Base-by-base conservation (phyloP, 1,139 yeast genomes). In the Debaryomyces nepalensis region DNA sequence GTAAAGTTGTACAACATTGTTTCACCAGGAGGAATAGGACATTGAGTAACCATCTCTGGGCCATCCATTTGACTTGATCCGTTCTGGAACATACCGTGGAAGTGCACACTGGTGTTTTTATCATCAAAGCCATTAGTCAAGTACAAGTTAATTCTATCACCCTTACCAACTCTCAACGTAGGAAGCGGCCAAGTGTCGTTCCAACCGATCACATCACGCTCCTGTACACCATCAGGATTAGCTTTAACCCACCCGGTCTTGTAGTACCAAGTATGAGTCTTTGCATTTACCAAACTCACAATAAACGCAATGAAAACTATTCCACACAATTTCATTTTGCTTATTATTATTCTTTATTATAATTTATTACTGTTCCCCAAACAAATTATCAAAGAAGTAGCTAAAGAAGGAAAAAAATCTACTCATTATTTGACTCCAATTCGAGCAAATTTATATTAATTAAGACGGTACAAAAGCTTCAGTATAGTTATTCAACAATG, bases 161-260 rank as follows among this genome's bases (percentile, higher is more conserved):
- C 81, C 47, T 74, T 75, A 46, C 76, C 68, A n/a, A 81, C 82
- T 46, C 82, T 77, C 26, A 86, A 76, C 26, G 75, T 76, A 4
- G 95, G 95, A 41, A 82, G 68, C 6, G 95, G 95, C 89, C 90
- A 85, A 33, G 78, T 59, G 33, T 80, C 82, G 57, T 86, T 84
- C 56, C 82, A 78, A 1, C 88, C 88, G 49, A 86, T 78, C 55
- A 84, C 80, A 29, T 64, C 58, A 53, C 81, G 70, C 41, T 63
- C 70, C 39, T 55, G 57, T 19, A 63, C 59, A 11, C 87, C 87
- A 58, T 84, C 91, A n/a, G 90, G 89, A 51, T 80, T 81, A 16
- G 79, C 83, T 26, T 58, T 56, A 11, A 80, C 77, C 69, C 82
- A 82, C 16, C 74, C 68, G 2, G 81, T 78, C 37, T 79, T 75